These are phyloP conservation scores for Collybia mongolica DNA, from an alignment of 768 basidiomycete genomes.

Conservation along the genomic window DNA sequence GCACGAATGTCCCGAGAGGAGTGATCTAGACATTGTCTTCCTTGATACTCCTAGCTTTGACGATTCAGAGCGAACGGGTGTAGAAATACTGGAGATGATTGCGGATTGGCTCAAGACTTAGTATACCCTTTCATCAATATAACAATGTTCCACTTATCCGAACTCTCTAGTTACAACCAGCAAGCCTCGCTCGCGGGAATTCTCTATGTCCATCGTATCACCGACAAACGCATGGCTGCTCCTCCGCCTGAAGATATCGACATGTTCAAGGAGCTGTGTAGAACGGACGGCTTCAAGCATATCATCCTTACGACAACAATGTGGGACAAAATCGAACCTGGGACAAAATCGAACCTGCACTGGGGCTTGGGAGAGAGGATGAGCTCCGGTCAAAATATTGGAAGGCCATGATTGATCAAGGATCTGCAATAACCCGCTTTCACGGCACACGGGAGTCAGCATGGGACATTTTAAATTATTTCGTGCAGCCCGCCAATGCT, in stretches of 20 bases:
- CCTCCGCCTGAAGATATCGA: slow-evolving; percentile 38
- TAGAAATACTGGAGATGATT: too few species aligned
- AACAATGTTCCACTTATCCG: too few species aligned
- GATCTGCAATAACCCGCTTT: slow-evolving; percentile 35
- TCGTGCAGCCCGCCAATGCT: slow-evolving; percentile 11
- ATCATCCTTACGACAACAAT: slow-evolving; percentile 44
- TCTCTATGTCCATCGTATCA: slow-evolving; percentile 17
- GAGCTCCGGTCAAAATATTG: slow-evolving; percentile 44
- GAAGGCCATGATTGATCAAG: slow-evolving; percentile 38
- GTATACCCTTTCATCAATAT: too few species aligned
- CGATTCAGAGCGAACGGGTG: too few species aligned
- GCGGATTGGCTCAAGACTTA: too few species aligned
- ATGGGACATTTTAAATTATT: slow-evolving; percentile 30
- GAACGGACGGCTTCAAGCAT: slow-evolving; percentile 23
- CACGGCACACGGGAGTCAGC: slow-evolving; percentile 31
- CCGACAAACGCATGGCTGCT: slow-evolving; percentile 33
- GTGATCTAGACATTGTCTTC: too few species aligned
- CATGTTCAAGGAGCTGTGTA: slow-evolving; percentile 44
- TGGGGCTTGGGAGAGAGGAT: slow-evolving; percentile 33
- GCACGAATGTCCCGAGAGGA: too few species aligned
- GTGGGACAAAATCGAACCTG: slow-evolving; percentile 34
- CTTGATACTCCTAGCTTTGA: too few species aligned
- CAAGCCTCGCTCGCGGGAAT: slow-evolving; percentile 14
- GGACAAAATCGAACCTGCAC: slow-evolving; percentile 1
- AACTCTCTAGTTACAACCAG: too few species aligned